These are phyloP conservation scores for Beauveria scarabaeidicola DNA, from an alignment of 2,329 filamentous ascomycete genomes.

Conservation along the genomic window DNA sequence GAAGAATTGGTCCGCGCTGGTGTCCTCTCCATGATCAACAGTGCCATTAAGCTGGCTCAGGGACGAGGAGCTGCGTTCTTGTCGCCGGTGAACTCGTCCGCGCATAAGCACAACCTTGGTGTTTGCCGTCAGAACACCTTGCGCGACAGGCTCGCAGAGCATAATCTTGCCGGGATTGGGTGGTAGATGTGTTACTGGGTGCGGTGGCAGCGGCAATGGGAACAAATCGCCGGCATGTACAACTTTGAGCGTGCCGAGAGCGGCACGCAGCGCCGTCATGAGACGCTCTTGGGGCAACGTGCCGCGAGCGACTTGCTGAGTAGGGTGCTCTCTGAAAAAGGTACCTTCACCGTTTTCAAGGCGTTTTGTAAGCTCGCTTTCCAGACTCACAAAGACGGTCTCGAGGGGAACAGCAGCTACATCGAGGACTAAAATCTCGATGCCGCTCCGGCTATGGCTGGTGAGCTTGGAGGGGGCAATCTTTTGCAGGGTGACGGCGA, in stretches of 20 bases:
- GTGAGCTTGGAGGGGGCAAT: slow-evolving; percentile 68
- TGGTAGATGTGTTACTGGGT: slow-evolving; percentile 78
- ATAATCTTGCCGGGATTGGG: slow-evolving; percentile 80
- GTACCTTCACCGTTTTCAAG: slow-evolving; percentile 76
- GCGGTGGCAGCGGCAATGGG: slow-evolving; percentile 67
- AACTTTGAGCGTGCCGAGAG: slow-evolving; percentile 62
- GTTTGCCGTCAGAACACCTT: slow-evolving; percentile 66
- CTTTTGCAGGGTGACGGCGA: slow-evolving; percentile 64
- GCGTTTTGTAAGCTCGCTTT: slow-evolving; percentile 69
- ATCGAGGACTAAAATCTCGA: slow-evolving; percentile 78
- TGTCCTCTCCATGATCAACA: slow-evolving; percentile 63
- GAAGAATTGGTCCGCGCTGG: slow-evolving; percentile 83
- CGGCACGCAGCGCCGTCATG: slow-evolving; percentile 60
- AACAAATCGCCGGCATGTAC: slow-evolving; percentile 79
- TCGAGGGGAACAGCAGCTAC: slow-evolving; percentile 73
- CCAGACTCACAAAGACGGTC: slow-evolving; percentile 77
- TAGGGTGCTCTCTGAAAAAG: slow-evolving; percentile 60
- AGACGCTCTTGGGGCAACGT: slow-evolving; percentile 47
- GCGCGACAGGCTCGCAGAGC: slow-evolving; percentile 89
- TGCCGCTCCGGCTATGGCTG: slow-evolving; percentile 62
- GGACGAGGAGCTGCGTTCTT: slow-evolving; percentile 36
- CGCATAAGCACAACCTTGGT: slow-evolving; percentile 80
- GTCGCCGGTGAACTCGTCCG: slow-evolving; percentile 49
- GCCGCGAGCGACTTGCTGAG: slow-evolving; percentile 27
- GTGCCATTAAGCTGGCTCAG: slow-evolving; percentile 49